Base-by-base conservation (phyloP, 2,329 filamentous ascomycete species). In the Epicoccum sorghinum region DNA sequence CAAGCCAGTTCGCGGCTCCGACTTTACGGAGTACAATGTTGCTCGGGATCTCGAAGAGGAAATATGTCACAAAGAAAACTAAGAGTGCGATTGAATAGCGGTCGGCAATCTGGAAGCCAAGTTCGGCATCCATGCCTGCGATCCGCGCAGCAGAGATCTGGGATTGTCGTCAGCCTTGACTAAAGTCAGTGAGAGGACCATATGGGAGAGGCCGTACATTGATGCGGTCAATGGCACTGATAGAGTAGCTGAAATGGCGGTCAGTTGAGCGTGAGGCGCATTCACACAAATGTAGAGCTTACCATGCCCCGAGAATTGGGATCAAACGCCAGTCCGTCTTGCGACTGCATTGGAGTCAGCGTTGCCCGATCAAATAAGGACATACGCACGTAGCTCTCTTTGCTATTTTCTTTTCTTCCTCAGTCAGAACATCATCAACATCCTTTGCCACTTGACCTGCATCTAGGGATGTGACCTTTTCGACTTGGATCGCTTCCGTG, bases 1-100 rank as follows among this genome's bases (percentile, higher is more conserved):
- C 43, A 4, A 68, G 55, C 64, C 64, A 68, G 36, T 63, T 63
- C 4, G 64, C 64, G 9, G 60, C 53, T 4, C 64, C 65, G 10
- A 65, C 43, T 39, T 75, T 76, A 23, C 75, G 73, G 24, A 83
- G 70, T 7, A 81, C 70, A 50, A 83, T 73, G 65, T 82, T 83
- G 57, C 75, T 79, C 0, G 81, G 80, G 4, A 82, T 75, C 60
- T 83, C 80, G 57, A 79, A 82, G 23, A 82, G 58, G 32, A 84
- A 75, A 62, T 83, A 82, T 23, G 75, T 75, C 37, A 82, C 73
- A 64, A 82, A 83, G 72, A 83, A 84, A 12, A 84, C 77, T 7
- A 81, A 75, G 7, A 83, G 64, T 1, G 77, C 70, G 58, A 79
- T 75, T 3, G 76, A 78, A 61, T 83, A 83, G 54, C 82, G 70